Evolutionary conservation across 768 basidiomycete species (phyloP), one percentile per base, ranked within the genome.

Genomic region (Termitomyces sp.): DNA sequence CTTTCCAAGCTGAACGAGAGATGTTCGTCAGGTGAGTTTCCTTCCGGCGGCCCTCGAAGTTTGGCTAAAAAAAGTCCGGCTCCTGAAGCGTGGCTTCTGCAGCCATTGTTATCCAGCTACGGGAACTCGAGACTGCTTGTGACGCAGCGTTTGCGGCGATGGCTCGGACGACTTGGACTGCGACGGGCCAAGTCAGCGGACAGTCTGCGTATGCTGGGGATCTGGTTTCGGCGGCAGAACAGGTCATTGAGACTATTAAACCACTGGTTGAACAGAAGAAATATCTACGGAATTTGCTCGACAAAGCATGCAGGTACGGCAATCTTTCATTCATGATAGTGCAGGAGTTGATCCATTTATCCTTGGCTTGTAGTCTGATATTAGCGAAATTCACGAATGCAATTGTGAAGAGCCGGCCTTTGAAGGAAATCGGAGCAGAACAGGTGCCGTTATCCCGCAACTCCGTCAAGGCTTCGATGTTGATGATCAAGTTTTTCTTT

Each of bases 401-500:
- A 0, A 77, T 98, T 35, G 94, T 98, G 20, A 87, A 86, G 70
- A 95, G 94, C 68, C 78, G 94, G 43, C 97, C 97, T 5, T 72
- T 99, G 63, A 85, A 87, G 67, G 94, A 96, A 70, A 90, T 90
- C 35, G 95, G 96, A 6, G 96, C 96, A 4, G 96, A 99, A 72
- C 96, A 98, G 82, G 91, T 90, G 52, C 33, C 10, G 14, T 44
- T n/a, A 1, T n/a, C 40, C 7, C 26, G 5, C 9, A 33, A 20
- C 48, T 54, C 28, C 33, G 3, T 16, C 45, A 28, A 43, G 57
- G 22, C 6, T 30, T 8, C 20, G 13, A 7, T 24, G 35, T 28
- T 59, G 46, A 55, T 54, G 9, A 57, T 38, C 38, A 70, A 68
- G 64, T 45, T 43, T 47, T 43, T 5, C 40, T n/a, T 10, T 2